Conservation (phyloP, 352 stramenopile genomes). For the Phytopythium helicoides region DNA sequence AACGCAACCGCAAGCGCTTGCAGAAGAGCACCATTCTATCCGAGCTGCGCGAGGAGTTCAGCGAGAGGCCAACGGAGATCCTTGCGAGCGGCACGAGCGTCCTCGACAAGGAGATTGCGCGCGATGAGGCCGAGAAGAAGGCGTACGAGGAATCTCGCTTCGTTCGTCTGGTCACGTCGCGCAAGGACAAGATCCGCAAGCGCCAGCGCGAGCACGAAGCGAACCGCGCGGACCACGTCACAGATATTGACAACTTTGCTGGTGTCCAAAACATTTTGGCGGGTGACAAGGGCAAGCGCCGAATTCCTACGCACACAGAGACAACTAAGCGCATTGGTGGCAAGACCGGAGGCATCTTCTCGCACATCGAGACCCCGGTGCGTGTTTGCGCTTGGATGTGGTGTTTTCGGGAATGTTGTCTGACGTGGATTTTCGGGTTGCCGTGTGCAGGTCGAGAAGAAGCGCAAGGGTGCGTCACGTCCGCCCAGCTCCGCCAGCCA, state of each 20-base stretch:
- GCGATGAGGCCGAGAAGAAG: slow-evolving; percentile 81
- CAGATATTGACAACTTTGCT: slow-evolving; percentile 87
- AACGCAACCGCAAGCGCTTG: slow-evolving; percentile 75
- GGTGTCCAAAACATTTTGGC: slow-evolving; percentile 76
- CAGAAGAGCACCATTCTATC: slow-evolving; percentile 84
- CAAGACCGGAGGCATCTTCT: slow-evolving; percentile 83
- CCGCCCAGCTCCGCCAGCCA: not conserved
- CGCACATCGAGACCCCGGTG: slow-evolving; percentile 67
- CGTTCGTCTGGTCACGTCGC: slow-evolving; percentile 80
- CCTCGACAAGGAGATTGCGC: slow-evolving; percentile 79
- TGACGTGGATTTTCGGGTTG: not conserved
- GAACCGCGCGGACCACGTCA: slow-evolving; percentile 68
- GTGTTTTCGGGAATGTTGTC: not conserved
- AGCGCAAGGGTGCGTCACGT: slow-evolving; percentile 36
- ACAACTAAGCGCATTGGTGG: slow-evolving; percentile 53
- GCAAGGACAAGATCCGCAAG: slow-evolving; percentile 89
- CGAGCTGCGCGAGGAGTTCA: slow-evolving; percentile 85
- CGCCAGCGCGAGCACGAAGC: slow-evolving; percentile 79
- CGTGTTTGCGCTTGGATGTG: slow-evolving; percentile 7
- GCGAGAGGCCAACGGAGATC: slow-evolving; percentile 74
- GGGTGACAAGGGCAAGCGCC: slow-evolving; percentile 71
- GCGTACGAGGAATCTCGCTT: slow-evolving; percentile 86
- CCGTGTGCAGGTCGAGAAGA: slow-evolving; percentile 51
- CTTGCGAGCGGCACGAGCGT: slow-evolving; percentile 53
- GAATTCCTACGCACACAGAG: slow-evolving; percentile 45